Evolutionary conservation across 768 basidiomycete species (phyloP).

Genomic region (Clathrus columnatus): DNA sequence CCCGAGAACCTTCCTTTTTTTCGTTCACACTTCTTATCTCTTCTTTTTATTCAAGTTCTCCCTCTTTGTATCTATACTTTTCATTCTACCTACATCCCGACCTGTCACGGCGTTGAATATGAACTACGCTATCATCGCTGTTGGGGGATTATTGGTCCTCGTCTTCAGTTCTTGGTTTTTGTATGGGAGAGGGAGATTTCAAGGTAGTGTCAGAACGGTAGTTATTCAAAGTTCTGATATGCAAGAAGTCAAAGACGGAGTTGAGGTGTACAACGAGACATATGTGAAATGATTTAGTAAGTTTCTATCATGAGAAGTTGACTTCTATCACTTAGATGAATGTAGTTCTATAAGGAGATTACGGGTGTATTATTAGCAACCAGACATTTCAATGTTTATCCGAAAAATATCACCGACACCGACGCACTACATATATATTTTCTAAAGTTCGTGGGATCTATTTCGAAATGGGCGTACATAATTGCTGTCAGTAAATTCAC

Average conservation of each 20-base stretch:
- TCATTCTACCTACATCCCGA: conserved; percentile 46
- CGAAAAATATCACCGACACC: too few species aligned
- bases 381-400: too few species aligned
- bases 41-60: conserved; percentile 31
- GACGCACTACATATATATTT: too few species aligned
- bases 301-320: not conserved
- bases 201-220: conserved; percentile 37
- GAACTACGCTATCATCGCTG: conserved; percentile 47
- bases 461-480: too few species aligned
- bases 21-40: not conserved
- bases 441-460: too few species aligned
- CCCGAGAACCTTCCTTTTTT: too few species aligned
- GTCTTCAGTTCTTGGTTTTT: conserved; percentile 37
- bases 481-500: too few species aligned
- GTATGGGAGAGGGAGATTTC: conserved; percentile 39
- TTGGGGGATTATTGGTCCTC: conserved; percentile 38
- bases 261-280: too few species aligned
- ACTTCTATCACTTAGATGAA: not conserved
- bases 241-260: not conserved
- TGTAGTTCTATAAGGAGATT: too few species aligned
- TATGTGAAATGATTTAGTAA: not conserved
- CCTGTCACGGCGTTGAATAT: conserved; percentile 43
- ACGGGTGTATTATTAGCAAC: too few species aligned
- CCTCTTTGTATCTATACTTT: conserved; percentile 44
- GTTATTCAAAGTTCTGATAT: not conserved